These are phyloP conservation scores for Leccinum fuscescens DNA, from an alignment of 1,284 basidiomycete species.

Conservation along the genomic window DNA sequence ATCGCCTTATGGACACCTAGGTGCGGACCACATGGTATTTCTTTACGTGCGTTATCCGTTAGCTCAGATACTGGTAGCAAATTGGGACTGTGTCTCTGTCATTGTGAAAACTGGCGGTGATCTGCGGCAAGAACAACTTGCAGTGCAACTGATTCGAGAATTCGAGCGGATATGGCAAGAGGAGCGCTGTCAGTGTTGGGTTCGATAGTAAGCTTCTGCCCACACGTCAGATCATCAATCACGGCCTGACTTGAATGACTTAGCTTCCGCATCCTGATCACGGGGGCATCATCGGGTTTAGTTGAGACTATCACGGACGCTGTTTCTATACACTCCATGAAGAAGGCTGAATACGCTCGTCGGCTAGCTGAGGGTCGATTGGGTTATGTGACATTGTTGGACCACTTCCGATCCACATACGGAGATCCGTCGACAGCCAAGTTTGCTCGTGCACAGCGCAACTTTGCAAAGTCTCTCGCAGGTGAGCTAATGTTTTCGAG, in stretches of 20 bases:
- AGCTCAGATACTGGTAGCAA: conserved; percentile 41
- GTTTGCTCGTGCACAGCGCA: conserved; percentile 82
- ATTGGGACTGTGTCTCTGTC: conserved; percentile 88
- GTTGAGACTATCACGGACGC: conserved; percentile 96
- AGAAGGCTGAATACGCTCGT: conserved; percentile 96
- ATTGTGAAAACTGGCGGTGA: conserved; percentile 99
- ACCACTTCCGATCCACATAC: conserved; percentile 88
- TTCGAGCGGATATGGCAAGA: conserved; percentile 96
- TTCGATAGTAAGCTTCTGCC: conserved; percentile 72
- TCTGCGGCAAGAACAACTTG: conserved; percentile 95
- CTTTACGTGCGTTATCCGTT: conserved; percentile 3
- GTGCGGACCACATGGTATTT: conserved; percentile 44
- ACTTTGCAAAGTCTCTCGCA: conserved; percentile 93
- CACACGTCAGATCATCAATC: neutral
- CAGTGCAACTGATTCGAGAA: conserved; percentile 91
- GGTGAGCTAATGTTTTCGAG: conserved; percentile 41
- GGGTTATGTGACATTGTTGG: conserved; percentile 83
- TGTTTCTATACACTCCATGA: conserved; percentile 98
- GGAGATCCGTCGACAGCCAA: conserved; percentile 86
- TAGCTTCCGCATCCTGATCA: conserved; percentile 87
- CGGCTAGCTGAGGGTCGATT: conserved; percentile 77
- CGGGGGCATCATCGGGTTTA: conserved; percentile 88
- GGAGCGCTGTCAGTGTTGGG: conserved; percentile 87
- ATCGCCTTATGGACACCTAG: conserved; percentile 95
- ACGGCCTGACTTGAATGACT: conserved; percentile 4